Conservation (phyloP, 1,139 yeast species). For the Blastobotrys buckinghamii region DNA sequence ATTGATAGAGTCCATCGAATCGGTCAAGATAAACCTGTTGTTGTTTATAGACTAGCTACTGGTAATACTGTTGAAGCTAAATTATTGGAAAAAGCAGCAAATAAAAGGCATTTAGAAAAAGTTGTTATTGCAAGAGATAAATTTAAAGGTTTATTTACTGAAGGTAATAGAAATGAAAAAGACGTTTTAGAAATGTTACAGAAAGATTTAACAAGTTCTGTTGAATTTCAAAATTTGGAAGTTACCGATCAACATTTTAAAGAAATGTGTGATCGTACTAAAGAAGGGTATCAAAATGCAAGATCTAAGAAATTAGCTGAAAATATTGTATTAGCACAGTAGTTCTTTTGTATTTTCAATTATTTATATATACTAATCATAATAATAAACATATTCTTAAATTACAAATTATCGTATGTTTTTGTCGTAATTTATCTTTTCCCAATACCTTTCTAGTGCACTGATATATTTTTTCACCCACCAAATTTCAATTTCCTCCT, state of each 20-base stretch:
- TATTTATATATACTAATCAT: no score
- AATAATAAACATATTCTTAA: no score
- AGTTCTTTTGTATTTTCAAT: no score
- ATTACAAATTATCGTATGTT: no score
- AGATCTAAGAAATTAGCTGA: not conserved
- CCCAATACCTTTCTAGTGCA: no score
- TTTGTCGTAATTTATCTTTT: no score
- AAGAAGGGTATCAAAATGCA: conserved; percentile 36
- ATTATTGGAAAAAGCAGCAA: conserved; percentile 66
- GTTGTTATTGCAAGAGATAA: conserved; percentile 81
- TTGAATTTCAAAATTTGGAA: conserved; percentile 26
- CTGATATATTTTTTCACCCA: no score
- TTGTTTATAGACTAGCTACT: conserved; percentile 70
- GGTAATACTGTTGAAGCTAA: conserved; percentile 79
- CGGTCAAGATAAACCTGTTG: conserved; percentile 81
- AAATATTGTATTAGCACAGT: not conserved
- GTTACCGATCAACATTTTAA: conserved; percentile 40
- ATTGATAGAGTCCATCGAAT: conserved; percentile 94
- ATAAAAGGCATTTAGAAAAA: conserved; percentile 73
- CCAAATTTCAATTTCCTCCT: no score
- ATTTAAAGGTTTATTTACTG: conserved; percentile 46
- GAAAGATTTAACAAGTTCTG: conserved; percentile 20
- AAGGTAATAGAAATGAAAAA: conserved; percentile 11
- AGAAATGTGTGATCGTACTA: conserved; percentile 51
- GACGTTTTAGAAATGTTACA: conserved; percentile 17